phyloP scores from a whole-genome alignment of 352 stramenopile species.

The Phytopythium helicoides region DNA sequence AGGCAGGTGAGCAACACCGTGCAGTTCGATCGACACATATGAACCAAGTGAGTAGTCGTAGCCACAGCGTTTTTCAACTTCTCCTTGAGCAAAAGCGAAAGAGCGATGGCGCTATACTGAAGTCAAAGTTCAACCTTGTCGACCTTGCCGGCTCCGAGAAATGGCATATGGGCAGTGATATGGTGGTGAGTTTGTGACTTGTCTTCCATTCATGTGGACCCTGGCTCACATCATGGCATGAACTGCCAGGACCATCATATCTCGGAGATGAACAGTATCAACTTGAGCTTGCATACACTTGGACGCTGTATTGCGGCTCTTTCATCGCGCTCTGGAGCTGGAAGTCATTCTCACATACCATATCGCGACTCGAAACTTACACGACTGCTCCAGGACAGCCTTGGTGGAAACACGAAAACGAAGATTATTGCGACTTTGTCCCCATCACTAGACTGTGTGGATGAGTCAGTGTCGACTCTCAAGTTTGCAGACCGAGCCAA shows the following conservation, averaged over 20 bases:
- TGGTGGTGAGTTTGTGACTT: constrained; percentile 40
- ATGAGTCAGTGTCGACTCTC: constrained; percentile 93
- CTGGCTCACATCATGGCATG: background rate
- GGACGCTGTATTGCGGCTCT: constrained; percentile 87
- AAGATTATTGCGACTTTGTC: constrained; percentile 92
- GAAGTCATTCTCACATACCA: constrained; percentile 64
- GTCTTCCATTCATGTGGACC: background rate
- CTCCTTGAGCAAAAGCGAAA: constrained; percentile 72
- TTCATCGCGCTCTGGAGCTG: constrained; percentile 34
- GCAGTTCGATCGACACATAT: constrained; percentile 90
- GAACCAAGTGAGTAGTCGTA: constrained; percentile 89
- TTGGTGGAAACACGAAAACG: constrained; percentile 89
- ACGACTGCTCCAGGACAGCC: constrained; percentile 86
- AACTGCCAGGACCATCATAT: constrained; percentile 65
- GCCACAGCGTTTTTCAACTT: constrained; percentile 89
- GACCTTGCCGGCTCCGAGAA: constrained; percentile 94
- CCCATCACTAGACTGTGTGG: constrained; percentile 77
- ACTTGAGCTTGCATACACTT: constrained; percentile 90
- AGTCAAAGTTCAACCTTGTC: constrained; percentile 95
- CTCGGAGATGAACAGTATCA: constrained; percentile 95
- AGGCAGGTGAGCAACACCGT: constrained; percentile 81
- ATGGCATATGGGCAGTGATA: constrained; percentile 85
- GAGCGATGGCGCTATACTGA: constrained; percentile 62
- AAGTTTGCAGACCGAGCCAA: constrained; percentile 93
- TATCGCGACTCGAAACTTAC: constrained; percentile 95